Percentiles rank a stretch among this genome's conserved stretches.
Conservation (phyloP, 164 flowering plant species). For the Magnolia changhungtana region DNA sequence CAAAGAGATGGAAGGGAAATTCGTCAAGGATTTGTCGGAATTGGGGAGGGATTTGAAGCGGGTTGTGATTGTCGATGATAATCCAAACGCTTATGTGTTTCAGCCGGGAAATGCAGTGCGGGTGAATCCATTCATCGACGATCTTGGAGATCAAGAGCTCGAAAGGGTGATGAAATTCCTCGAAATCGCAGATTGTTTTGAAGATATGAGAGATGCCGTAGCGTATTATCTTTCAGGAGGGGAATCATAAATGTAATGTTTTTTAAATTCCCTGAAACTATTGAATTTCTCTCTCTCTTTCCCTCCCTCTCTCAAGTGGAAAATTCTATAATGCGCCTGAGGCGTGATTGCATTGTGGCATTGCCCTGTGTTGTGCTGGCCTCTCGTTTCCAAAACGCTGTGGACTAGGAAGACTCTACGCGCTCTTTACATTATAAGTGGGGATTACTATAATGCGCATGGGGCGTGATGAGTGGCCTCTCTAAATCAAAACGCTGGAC, state of each 20-base stretch:
- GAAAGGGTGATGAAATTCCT: constrained; percentile 43
- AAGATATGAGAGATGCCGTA: constrained; percentile 71
- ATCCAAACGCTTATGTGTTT: constrained; percentile 54
- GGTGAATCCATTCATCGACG: constrained; percentile 53
- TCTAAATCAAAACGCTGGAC: no score
- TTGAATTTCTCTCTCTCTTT: neutral
- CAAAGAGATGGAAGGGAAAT: constrained; percentile 51
- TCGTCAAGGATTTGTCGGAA: constrained; percentile 72
- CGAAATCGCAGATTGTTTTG: constrained; percentile 32
- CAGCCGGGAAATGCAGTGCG: constrained; percentile 80
- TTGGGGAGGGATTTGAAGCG: constrained; percentile 64
- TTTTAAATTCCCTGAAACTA: no score
- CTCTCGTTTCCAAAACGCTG: no score
- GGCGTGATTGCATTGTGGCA: no score
- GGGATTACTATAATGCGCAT: no score
- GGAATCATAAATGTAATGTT: neutral
- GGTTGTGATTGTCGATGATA: constrained; percentile 79
- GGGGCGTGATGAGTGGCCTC: no score
- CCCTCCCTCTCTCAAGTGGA: neutral
- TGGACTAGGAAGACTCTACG: no score
- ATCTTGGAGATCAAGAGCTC: constrained; percentile 60
- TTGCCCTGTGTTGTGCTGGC: no score
- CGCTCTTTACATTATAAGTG: no score
- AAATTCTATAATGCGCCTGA: no score
- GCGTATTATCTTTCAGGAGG: constrained; percentile 23